Conservation (phyloP, 331 rosid species). For the Stylosanthes scabra region DNA sequence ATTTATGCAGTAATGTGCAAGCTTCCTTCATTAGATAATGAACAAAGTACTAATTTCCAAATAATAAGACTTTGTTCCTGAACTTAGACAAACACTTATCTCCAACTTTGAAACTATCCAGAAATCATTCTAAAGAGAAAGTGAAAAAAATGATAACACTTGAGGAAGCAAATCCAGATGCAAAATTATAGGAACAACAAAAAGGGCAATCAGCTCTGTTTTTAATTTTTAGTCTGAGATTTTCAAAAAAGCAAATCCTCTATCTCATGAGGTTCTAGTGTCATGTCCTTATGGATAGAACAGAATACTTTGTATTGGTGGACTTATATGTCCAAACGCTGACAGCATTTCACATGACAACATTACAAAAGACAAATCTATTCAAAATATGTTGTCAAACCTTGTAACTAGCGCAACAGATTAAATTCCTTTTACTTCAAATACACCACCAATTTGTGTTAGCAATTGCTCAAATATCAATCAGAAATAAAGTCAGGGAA, state of each 20-base stretch:
- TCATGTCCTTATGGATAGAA: background rate
- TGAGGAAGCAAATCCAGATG: constrained; percentile 23
- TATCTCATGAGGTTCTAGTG: background rate
- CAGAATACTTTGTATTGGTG: no score
- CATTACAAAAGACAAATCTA: no score
- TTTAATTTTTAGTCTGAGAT: no score
- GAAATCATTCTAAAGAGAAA: background rate
- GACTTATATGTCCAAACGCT: no score
- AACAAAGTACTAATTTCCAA: constrained; percentile 8
- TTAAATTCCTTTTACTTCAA: no score
- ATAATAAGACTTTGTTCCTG: constrained; percentile 4
- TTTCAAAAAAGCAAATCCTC: no score
- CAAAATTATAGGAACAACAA: background rate
- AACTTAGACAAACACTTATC: background rate
- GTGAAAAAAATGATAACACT: background rate
- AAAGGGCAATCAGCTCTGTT: background rate
- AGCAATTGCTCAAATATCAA: background rate
- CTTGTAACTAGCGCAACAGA: background rate
- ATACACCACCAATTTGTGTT: background rate
- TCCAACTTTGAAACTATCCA: constrained; percentile 8
- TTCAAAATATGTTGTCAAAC: no score
- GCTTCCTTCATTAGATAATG: no score
- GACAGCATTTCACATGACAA: no score
- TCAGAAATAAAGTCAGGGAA: constrained; percentile 11
- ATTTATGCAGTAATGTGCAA: constrained; percentile 4